These are phyloP conservation scores for Chrysopogon serrulatus DNA, from an alignment of 176 grass and related monocot species.

Conservation along the genomic window DNA sequence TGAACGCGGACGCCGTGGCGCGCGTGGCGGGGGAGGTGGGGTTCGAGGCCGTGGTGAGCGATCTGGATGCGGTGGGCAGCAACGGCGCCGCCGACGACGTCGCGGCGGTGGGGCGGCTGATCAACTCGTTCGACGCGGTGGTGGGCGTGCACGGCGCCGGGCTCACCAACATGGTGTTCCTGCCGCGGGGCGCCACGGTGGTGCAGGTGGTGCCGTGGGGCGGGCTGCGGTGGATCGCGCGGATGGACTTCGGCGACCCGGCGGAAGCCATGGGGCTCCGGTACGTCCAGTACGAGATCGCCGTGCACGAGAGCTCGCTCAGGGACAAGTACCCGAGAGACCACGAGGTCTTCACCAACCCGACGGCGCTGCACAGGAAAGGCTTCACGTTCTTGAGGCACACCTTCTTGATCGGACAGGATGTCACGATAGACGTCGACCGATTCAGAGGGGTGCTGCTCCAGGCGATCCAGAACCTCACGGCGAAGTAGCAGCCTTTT, in stretches of 20 bases:
- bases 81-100: too few relatives aligned
- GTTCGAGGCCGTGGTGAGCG: constrained; percentile 54
- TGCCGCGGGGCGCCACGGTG: constrained; percentile 54
- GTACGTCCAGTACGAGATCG: constrained; percentile 77
- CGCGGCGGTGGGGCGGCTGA: constrained; percentile 18
- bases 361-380: constrained; percentile 55
- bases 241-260: constrained; percentile 70
- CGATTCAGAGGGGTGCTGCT: constrained; percentile 49
- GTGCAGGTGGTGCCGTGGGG: constrained; percentile 94
- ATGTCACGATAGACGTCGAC: constrained; percentile 54
- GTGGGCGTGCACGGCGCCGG: constrained; percentile 86
- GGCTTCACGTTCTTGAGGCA: constrained; percentile 43
- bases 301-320: constrained; percentile 69
- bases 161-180: constrained; percentile 84
- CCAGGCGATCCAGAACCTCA: constrained; percentile 40
- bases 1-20: constrained; percentile 46
- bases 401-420: constrained; percentile 78
- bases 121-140: constrained; percentile 82
- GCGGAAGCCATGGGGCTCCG: constrained; percentile 73
- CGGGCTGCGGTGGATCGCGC: constrained; percentile 69
- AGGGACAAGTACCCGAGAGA: constrained; percentile 55
- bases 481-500: constrained; percentile 20
- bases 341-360: constrained; percentile 67
- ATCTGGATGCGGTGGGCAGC: constrained; percentile 22
- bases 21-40: constrained; percentile 49